These are phyloP conservation scores for Kazachstania sp. DNA, from an alignment of 1,139 yeast species.

Conservation along the genomic window DNA sequence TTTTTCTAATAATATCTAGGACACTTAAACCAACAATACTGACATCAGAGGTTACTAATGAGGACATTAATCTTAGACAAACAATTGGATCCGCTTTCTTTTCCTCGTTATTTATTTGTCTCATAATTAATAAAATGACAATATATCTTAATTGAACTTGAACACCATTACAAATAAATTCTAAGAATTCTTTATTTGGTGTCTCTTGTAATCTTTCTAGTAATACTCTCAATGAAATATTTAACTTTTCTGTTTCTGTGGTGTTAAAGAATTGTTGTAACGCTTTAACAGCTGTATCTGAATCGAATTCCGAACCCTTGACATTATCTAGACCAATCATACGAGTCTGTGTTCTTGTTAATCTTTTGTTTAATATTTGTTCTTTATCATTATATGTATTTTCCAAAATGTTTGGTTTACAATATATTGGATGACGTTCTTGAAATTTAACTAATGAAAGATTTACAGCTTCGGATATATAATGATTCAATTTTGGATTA, in stretches of 20 bases:
- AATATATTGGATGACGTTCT: conserved; percentile 21
- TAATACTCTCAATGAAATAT: conserved; percentile 40
- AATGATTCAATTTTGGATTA: conserved; percentile 24
- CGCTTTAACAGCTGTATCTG: conserved; percentile 36
- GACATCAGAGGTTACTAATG: conserved; percentile 66
- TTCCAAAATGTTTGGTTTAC: conserved; percentile 13
- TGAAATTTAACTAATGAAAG: conserved; percentile 21
- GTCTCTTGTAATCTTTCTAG: conserved; percentile 33
- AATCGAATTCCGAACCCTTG: conserved; percentile 22
- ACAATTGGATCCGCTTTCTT: conserved; percentile 36
- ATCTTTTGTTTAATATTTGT: conserved; percentile 17
- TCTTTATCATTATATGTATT: conserved; percentile 5
- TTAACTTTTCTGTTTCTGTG: conserved; percentile 41
- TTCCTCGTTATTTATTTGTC: conserved; percentile 17
- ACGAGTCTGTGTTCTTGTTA: conserved; percentile 27
- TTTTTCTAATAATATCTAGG: conserved; percentile 64
- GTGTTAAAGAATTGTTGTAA: conserved; percentile 45
- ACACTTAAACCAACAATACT: conserved; percentile 85
- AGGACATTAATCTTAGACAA: conserved; percentile 49
- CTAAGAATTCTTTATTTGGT: conserved; percentile 40
- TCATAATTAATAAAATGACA: conserved; percentile 42
- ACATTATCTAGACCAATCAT: conserved; percentile 17
- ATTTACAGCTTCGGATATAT: conserved; percentile 21
- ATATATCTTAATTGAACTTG: conserved; percentile 84
- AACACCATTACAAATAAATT: conserved; percentile 64